Base-by-base conservation (phyloP, 805 yeast species). In the Brettanomyces naardenensis region DNA sequence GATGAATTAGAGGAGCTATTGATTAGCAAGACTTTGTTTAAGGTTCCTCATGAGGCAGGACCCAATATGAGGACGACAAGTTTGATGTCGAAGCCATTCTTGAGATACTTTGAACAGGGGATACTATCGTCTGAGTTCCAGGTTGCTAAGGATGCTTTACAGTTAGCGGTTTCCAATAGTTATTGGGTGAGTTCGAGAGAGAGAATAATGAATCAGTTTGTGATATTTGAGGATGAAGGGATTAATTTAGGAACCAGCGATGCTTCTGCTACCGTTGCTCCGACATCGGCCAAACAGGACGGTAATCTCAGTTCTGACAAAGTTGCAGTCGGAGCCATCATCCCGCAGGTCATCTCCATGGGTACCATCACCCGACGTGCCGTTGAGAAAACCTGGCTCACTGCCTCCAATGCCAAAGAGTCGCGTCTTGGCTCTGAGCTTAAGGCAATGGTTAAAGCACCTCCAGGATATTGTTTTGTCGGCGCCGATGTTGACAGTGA, bases 401-500 rank as follows among this genome's bases (percentile, higher is more conserved):
- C 99, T 0, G 98, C 98, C 0, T 84, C 96, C 1, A 94, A 94
- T 61, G 95, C 95, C 1, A 92, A 94, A 52, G 65, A 66, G 45
- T 74, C 75, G 33, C 66, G 97, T 43, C 75, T 94, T 32, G 99
- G 99, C 0, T 88, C 97, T 1, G 99, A 92, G 55, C 65, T 94
- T 43, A 92, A 94, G 58, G 77, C 96, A 0, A 75, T 86, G 66
- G 68, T 92, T 4, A 64, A 70, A 40, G 96, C 97, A 0, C 99
- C 99, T 0, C 61, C 69, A 2, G 97, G 97, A 0, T 92, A 89
- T 55, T 73, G 75, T 27, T 84, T 92, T 62, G 95, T 92, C 6
- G 99, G 99, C 7, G 99, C 99, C 0, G 99, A 92, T 65, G 99
- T 92, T 6, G 99, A 92, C 59, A 86, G 96, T 28, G 98, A 92